Percentiles rank a stretch among this genome's conserved stretches.
These are phyloP conservation scores for Borealophlyctis nickersoniae DNA, from an alignment of 192 early-diverging fungal species.

Conservation along the genomic window DNA sequence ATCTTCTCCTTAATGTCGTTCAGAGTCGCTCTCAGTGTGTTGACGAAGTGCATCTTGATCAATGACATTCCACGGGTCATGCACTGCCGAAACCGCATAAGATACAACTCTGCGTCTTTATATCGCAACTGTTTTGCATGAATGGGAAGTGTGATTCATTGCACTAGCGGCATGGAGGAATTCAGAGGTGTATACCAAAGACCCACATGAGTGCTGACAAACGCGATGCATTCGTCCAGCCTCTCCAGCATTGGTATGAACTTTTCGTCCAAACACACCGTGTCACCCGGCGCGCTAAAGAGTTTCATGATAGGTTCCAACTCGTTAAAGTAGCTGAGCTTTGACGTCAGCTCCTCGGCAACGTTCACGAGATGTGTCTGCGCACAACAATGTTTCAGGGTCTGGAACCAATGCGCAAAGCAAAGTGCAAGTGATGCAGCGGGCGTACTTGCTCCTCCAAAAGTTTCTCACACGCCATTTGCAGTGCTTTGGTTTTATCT, in stretches of 20 bases:
- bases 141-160: not conserved
- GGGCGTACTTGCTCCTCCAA: slow-evolving; percentile 62
- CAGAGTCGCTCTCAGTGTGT: slow-evolving; percentile 60
- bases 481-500: slow-evolving; percentile 69
- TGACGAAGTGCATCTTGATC: slow-evolving; percentile 86
- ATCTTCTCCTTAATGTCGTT: slow-evolving; percentile 65
- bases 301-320: slow-evolving; percentile 76
- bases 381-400: too few species aligned
- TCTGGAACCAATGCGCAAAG: too few species aligned
- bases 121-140: slow-evolving; percentile 54
- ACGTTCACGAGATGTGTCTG: slow-evolving; percentile 60
- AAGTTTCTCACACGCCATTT: slow-evolving; percentile 77
- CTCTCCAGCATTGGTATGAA: slow-evolving; percentile 78
- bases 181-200: slow-evolving; percentile 8
- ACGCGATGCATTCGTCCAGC: slow-evolving; percentile 76
- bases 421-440: too few species aligned
- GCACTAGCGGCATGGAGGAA: not conserved
- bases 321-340: slow-evolving; percentile 78
- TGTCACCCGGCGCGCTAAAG: slow-evolving; percentile 80
- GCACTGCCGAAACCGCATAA: slow-evolving; percentile 91
- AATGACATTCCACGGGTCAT: slow-evolving; percentile 90
- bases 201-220: slow-evolving; percentile 70
- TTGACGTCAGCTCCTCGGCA: slow-evolving; percentile 53
- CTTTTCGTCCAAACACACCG: slow-evolving; percentile 69
- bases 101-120: slow-evolving; percentile 87